A percentile compares a stretch with the other conserved stretches of the same genome.
phyloP scores from a whole-genome alignment of 805 yeast genomes.

The Diddensiella transvaalensis region DNA sequence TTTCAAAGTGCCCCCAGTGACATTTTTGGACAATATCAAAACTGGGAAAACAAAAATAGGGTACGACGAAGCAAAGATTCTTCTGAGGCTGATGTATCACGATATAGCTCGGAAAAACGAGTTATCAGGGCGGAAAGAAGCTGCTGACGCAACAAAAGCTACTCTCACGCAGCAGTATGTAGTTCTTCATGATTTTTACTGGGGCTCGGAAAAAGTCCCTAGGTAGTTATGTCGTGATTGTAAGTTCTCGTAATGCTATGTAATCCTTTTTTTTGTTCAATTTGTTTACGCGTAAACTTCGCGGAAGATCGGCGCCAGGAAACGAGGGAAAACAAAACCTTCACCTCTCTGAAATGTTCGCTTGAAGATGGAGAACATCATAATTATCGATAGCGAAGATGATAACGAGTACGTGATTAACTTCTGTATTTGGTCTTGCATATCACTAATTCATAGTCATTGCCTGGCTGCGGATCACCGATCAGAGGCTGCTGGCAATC shows the following conservation, averaged over 20 bases:
- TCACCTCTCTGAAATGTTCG: background rate
- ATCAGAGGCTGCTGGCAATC: too few species aligned
- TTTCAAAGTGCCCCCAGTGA: slow-evolving; percentile 48
- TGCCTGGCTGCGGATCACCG: too few species aligned
- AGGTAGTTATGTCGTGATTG: background rate
- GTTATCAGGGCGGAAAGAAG: slow-evolving; percentile 23
- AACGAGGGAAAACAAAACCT: too few species aligned
- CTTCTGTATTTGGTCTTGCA: too few species aligned
- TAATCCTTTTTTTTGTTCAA: too few species aligned
- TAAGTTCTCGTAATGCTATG: too few species aligned
- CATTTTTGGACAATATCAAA: slow-evolving; percentile 41
- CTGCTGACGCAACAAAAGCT: slow-evolving; percentile 20
- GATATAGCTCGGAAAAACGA: slow-evolving; percentile 31
- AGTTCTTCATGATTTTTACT: slow-evolving; percentile 21
- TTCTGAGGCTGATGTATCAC: slow-evolving; percentile 51
- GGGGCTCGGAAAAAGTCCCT: slow-evolving; percentile 19
- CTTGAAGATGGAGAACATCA: background rate
- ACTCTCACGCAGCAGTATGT: slow-evolving; percentile 18
- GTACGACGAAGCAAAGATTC: slow-evolving; percentile 45
- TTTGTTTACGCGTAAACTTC: background rate
- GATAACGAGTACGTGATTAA: background rate
- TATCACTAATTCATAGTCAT: too few species aligned
- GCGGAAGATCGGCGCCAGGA: background rate
- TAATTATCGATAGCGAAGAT: background rate
- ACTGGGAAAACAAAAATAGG: slow-evolving; percentile 37